Conservation (phyloP, 257 asterid genomes). For the Ajuga chamaepitys region DNA sequence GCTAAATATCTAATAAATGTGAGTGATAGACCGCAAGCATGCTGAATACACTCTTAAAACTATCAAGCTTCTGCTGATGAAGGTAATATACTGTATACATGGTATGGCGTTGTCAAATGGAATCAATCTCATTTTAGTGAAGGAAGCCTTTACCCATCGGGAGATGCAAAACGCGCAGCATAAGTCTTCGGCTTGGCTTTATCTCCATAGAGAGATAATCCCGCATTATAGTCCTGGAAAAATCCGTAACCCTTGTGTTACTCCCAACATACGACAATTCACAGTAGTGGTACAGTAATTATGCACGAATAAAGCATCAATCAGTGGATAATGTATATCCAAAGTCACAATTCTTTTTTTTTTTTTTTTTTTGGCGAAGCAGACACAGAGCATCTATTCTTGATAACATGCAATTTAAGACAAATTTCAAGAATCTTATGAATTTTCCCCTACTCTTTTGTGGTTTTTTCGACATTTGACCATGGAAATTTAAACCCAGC, state of each 20-base stretch:
- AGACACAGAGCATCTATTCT: background rate
- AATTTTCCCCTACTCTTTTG: background rate
- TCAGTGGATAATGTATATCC: background rate
- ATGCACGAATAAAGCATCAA: background rate
- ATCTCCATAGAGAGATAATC: slow-evolving; percentile 86
- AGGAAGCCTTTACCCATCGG: slow-evolving; percentile 64
- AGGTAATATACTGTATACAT: background rate
- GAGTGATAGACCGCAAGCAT: background rate
- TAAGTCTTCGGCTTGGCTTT: slow-evolving; percentile 81
- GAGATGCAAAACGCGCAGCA: slow-evolving; percentile 88
- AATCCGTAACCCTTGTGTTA: background rate
- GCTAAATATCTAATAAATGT: background rate
- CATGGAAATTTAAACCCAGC: too few relatives aligned
- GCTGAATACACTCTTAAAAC: background rate
- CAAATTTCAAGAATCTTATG: background rate
- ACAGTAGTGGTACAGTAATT: background rate
- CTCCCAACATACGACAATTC: background rate
- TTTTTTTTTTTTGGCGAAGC: too few relatives aligned
- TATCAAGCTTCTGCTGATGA: background rate
- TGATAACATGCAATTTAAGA: background rate
- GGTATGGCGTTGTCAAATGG: background rate
- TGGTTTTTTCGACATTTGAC: too few relatives aligned
- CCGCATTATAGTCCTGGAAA: slow-evolving; percentile 71
- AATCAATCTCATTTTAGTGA: background rate
- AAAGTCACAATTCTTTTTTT: too few relatives aligned